Conservation (phyloP, 2,329 filamentous ascomycete genomes). For the Corynespora cassiicola region DNA sequence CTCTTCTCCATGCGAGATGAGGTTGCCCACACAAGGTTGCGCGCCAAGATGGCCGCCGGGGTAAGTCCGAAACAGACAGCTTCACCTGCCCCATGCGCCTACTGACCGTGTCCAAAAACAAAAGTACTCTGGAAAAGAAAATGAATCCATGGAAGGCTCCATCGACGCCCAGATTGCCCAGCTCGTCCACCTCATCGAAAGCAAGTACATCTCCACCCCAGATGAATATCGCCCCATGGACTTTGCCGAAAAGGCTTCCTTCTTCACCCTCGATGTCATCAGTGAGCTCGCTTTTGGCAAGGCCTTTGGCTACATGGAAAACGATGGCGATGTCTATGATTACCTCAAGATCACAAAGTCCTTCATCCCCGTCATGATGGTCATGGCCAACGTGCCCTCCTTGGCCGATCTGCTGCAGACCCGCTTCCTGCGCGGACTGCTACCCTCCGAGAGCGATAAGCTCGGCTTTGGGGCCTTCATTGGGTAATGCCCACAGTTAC, state of each 20-base stretch:
- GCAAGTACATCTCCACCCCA: conserved; percentile 9
- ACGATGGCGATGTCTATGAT: conserved; percentile 11
- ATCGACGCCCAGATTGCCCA: conserved; percentile 53
- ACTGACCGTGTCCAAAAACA: background rate
- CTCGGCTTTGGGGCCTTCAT: no score
- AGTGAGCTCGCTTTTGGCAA: conserved; percentile 12
- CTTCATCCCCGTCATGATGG: conserved; percentile 7
- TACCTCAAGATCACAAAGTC: conserved; percentile 4
- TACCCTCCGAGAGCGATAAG: conserved; percentile 51
- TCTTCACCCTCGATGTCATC: conserved; percentile 17
- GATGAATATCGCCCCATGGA: conserved; percentile 12
- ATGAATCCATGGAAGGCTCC: conserved; percentile 53
- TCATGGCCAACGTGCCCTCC: conserved; percentile 9
- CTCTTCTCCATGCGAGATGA: conserved; percentile 58
- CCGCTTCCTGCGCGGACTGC: conserved; percentile 15
- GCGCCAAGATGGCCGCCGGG: conserved; percentile 56
- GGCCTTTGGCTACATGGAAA: conserved; percentile 12
- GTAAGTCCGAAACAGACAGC: conserved; percentile 6
- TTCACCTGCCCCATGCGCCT: background rate
- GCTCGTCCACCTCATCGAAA: conserved; percentile 37
- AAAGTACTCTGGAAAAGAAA: conserved; percentile 60
- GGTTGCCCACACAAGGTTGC: conserved; percentile 46
- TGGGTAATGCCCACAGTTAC: no score
- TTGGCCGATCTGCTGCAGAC: conserved; percentile 23
- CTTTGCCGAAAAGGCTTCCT: conserved; percentile 1